Base-by-base conservation (phyloP, 345 rosid species). In the Nasturtium officinale region DNA sequence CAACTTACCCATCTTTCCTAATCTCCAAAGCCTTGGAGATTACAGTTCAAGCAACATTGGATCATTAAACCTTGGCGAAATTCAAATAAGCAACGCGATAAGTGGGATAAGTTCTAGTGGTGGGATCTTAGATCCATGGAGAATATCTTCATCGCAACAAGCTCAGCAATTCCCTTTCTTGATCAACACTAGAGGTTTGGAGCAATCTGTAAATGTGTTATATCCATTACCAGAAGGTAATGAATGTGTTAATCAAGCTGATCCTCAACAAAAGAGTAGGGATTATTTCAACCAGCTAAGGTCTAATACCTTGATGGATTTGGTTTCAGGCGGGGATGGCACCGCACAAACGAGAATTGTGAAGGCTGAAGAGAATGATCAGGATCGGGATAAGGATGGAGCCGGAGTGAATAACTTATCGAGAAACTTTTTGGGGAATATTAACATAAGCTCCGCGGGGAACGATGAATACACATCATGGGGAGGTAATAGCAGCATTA, bases 161-260 rank as follows among this genome's bases (percentile, higher is more conserved):
- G 43, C 58, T 70, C 80, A 63, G 16, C 68, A 77, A 42, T 57
- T 29, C 80, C 80, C 80, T 65, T 77, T 77, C 80, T 65, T 30
- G 56, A 51, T 65, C 32, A 77, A 71, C 76, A 58, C 21, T 30
- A 11, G 50, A 26, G 72, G 72, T 0, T 65, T 71, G 20, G 68
- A 50, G 20, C 80, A 71, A 57, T 57, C 76, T 71, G 33, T 62
- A 65, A 65, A 65, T 50, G 57, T 43, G 10, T 12, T 65, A 28
- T 77, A 71, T 65, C 68, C 76, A 12, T 30, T 65, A 57, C 76
- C 51, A 48, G 67, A 77, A 58, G 75, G 59, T 12, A 69, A 51
- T 32, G 32, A 53, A 68, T 60, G 72, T 38, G 40, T 35, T 35
- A 56, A 37, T 33, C 75, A 76, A 56, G 56, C 15, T 33, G 20